phyloP scores from a whole-genome alignment of 352 stramenopile species.

The Aphanomyces invadans region DNA sequence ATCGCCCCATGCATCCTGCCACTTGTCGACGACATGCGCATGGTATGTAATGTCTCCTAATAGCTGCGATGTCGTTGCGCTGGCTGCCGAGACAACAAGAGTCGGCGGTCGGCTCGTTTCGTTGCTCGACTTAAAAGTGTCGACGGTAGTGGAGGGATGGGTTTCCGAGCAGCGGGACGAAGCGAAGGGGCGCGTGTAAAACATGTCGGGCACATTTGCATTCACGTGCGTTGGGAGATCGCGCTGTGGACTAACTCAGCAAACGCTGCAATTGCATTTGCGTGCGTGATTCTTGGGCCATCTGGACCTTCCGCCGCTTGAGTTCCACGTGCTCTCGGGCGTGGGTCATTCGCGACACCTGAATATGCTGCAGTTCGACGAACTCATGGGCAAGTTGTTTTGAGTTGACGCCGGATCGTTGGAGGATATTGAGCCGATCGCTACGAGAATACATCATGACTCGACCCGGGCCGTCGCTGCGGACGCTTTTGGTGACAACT shows the following conservation, averaged over 20 bases:
- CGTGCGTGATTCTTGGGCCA: not conserved
- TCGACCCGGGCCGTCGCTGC: not conserved
- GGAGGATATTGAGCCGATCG: conserved; percentile 17
- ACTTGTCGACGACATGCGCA: too few species aligned
- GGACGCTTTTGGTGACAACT: not conserved
- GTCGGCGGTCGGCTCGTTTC: too few species aligned
- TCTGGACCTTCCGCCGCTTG: not conserved
- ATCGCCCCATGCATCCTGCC: too few species aligned
- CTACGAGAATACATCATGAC: conserved; percentile 14
- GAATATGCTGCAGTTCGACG: conserved; percentile 16
- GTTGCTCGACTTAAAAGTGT: too few species aligned
- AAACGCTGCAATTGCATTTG: conserved; percentile 2
- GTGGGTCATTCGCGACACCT: conserved; percentile 11
- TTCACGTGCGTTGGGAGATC: too few species aligned
- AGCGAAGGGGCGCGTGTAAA: too few species aligned
- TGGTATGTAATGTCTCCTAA: too few species aligned
- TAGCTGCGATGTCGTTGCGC: too few species aligned
- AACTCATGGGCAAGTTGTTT: conserved; percentile 13
- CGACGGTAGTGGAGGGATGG: too few species aligned
- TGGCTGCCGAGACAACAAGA: too few species aligned
- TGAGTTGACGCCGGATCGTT: conserved; percentile 7
- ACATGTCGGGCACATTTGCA: too few species aligned
- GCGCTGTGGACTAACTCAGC: not conserved
- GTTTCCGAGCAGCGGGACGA: too few species aligned
- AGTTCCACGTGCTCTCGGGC: not conserved